Evolutionary conservation across 192 early-diverging fungal species (phyloP).

Genomic region (Backusella westeae): DNA sequence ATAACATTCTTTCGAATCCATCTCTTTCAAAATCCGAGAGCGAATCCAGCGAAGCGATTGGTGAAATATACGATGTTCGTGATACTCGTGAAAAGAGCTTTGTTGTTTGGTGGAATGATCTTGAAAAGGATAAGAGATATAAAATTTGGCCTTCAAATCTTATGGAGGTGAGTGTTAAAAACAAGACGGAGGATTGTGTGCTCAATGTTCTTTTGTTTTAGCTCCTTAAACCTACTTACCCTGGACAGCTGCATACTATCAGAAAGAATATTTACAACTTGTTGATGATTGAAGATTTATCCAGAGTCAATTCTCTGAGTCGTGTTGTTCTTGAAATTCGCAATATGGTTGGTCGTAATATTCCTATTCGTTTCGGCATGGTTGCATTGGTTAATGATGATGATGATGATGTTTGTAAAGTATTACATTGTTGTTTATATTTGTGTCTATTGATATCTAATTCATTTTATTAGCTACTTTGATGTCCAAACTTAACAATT

Average conservation of each 20-base stretch:
- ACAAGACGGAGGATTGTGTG: too few relatives aligned
- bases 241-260: constrained; percentile 72
- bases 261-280: constrained; percentile 77
- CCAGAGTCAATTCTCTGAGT: constrained; percentile 49
- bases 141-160: constrained; percentile 59
- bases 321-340: constrained; percentile 60
- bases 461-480: constrained; percentile 34
- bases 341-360: constrained; percentile 59
- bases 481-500: constrained; percentile 36
- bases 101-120: constrained; percentile 89
- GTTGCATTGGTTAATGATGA: constrained; percentile 60
- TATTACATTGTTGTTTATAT: neutral
- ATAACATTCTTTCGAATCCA: constrained; percentile 37
- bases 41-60: constrained; percentile 18
- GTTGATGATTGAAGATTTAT: constrained; percentile 75
- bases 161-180: constrained; percentile 31
- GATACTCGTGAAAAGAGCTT: constrained; percentile 49
- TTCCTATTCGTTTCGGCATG: constrained; percentile 88
- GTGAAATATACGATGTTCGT: constrained; percentile 76
- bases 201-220: constrained; percentile 14
- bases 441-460: neutral
- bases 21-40: constrained; percentile 12
- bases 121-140: constrained; percentile 84
- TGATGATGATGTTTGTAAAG: constrained; percentile 40
- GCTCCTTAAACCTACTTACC: constrained; percentile 60